phyloP scores from a whole-genome alignment of 768 basidiomycete genomes.

The Termitomyces heimii region DNA sequence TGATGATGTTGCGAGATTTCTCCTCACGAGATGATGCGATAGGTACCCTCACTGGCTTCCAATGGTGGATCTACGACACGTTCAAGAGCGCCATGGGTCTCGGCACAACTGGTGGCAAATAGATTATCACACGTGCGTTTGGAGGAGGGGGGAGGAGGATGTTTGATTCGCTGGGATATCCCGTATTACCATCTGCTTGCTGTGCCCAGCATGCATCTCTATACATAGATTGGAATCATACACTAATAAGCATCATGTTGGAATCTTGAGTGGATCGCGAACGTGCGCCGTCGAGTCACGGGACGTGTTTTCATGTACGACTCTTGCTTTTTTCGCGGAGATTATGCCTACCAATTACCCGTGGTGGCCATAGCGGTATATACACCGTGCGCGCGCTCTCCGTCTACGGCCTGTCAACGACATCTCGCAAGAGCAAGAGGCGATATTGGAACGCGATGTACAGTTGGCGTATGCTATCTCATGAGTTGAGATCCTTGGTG shows the following conservation, averaged over 20 bases:
- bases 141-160: neutral
- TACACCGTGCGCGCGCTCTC: neutral
- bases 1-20: neutral
- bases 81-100: slow-evolving; percentile 83
- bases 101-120: slow-evolving; percentile 87
- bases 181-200: slow-evolving; percentile 5
- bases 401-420: neutral
- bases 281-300: neutral
- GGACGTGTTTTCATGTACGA: neutral
- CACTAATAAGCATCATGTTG: slow-evolving; percentile 1
- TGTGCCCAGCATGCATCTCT: slow-evolving; percentile 4
- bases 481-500: neutral
- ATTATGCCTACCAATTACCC: neutral
- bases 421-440: neutral
- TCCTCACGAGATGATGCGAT: neutral
- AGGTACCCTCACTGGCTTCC: slow-evolving; percentile 64
- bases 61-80: slow-evolving; percentile 92
- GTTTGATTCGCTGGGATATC: slow-evolving; percentile 1
- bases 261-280: neutral
- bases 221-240: slow-evolving; percentile 8
- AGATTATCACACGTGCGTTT: slow-evolving; percentile 18
- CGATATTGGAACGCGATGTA: neutral
- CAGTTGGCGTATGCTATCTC: neutral
- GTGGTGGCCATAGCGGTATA: neutral
- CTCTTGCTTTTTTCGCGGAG: neutral